These are phyloP conservation scores for Pleurotus salmoneostramineus DNA, from an alignment of 768 basidiomycete species.

Conservation along the genomic window DNA sequence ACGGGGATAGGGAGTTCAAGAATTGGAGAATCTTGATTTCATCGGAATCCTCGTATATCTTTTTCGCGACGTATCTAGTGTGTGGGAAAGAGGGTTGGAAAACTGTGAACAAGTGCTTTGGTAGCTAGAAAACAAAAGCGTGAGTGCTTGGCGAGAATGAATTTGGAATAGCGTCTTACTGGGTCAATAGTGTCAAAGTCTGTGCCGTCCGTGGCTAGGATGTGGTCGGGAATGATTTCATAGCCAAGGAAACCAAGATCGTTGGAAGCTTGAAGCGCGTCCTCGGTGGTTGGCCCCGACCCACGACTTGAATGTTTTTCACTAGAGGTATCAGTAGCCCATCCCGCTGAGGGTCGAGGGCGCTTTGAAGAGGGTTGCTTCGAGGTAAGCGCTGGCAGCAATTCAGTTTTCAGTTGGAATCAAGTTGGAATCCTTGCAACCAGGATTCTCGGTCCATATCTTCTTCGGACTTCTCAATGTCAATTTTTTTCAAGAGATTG, in stretches of 20 bases:
- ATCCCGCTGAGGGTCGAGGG: too few species aligned
- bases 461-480: background rate
- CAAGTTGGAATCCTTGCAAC: background rate
- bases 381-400: too few species aligned
- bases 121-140: background rate
- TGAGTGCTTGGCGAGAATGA: too few species aligned
- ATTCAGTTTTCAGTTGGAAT: too few species aligned
- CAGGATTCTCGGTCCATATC: background rate
- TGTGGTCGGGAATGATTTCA: too few species aligned
- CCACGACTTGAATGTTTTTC: too few species aligned
- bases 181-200: background rate
- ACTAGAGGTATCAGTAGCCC: too few species aligned
- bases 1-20: background rate
- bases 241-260: too few species aligned
- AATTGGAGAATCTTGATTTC: constrained; percentile 9
- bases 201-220: background rate
- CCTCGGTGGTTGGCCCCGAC: too few species aligned
- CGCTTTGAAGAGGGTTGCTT: too few species aligned
- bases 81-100: background rate
- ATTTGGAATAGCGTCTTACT: background rate
- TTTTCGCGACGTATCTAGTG: constrained; percentile 4
- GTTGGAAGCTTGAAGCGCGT: too few species aligned
- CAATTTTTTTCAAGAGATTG: background rate
- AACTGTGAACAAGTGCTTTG: constrained; percentile 2
- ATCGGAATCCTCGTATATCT: constrained; percentile 4